Evolutionary conservation across 805 yeast genomes (phyloP).

Genomic region (Kluyveromyces aestuarii): DNA sequence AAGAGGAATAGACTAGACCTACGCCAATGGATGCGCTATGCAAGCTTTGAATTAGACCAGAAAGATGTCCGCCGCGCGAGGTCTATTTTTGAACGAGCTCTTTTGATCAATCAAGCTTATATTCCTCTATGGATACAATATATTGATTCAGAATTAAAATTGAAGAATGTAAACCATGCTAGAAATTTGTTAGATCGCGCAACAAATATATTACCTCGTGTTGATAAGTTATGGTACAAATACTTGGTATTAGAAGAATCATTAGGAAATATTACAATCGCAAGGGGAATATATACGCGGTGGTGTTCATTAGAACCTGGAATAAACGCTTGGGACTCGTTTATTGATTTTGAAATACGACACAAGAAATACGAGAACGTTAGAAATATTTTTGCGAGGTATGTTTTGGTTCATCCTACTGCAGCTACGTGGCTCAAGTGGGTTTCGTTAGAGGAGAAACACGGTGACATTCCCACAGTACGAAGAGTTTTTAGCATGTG

Average conservation of each 20-base stretch:
- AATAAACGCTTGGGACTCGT: conserved; percentile 63
- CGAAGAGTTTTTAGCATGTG: conserved; percentile 62
- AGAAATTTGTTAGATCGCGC: conserved; percentile 77
- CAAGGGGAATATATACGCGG: conserved; percentile 56
- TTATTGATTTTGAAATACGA: conserved; percentile 61
- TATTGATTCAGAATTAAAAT: conserved; percentile 65
- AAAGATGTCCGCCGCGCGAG: conserved; percentile 73
- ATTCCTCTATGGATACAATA: conserved; percentile 84
- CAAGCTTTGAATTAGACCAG: conserved; percentile 76
- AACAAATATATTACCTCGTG: conserved; percentile 60
- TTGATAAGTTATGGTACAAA: conserved; percentile 79
- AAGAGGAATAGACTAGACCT: conserved; percentile 72
- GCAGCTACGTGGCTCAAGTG: conserved; percentile 64
- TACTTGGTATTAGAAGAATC: conserved; percentile 80
- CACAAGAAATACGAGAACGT: conserved; percentile 50
- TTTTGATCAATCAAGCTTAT: conserved; percentile 64
- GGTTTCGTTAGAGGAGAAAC: conserved; percentile 58
- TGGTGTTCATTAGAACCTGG: conserved; percentile 80
- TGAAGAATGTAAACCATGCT: conserved; percentile 76
- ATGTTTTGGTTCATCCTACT: conserved; percentile 43
- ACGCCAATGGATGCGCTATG: conserved; percentile 90
- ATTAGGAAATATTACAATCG: conserved; percentile 51
- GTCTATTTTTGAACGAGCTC: conserved; percentile 79
- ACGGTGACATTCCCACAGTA: conserved; percentile 37
- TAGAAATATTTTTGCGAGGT: conserved; percentile 48